Evolutionary conservation across 164 flowering plant genomes (phyloP), one percentile per base, ranked within the genome.

Genomic region (Kingdonia uniflora): DNA sequence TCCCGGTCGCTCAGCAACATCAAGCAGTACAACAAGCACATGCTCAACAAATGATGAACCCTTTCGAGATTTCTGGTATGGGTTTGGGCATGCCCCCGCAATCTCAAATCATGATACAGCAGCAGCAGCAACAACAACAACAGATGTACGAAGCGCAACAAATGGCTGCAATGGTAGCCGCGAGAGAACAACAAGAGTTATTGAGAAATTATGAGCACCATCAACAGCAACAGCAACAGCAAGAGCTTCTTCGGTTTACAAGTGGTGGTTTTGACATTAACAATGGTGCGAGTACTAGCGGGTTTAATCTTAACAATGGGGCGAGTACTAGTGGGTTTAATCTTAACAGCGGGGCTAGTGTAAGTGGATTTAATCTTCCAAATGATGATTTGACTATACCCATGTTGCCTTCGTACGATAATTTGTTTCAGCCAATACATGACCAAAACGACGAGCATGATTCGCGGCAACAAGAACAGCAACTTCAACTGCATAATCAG

Each of bases 141-240:
- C 58, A 59, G 8, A 53, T 49, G 19, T 52, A 37, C 6, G 65
- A 51, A 5, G 41, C 56, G 1, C 65, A 60, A 20, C 61, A 56
- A 13, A 17, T 44, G 8, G 61, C 65, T 2, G 54, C 29, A 1
- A 20, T 40, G 5, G 49, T 40, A 11, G 61, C 65, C 12, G 54
- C 54, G 6, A 56, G 62, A 21, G 58, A 65, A 22, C 57, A 60
- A 17, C 63, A 64, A 19, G 65, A 65, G 19, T 38, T 60, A 55
- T 15, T 59, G 53, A 55, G 68, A 20, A 59, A 33, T 22, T 56
- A 44, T 19, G 61, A 60, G 2, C 57, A 63, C 2, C 64, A 60
- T 5, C 64, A 60, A 14, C 52, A 46, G 14, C 42, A 26, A 19
- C 64, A 61, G n/a, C 60, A 60, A 10, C 54, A 54, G 19, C 59